Evolutionary conservation across 1,284 basidiomycete genomes (phyloP).

Genomic region (Moesziomyces sp.): DNA sequence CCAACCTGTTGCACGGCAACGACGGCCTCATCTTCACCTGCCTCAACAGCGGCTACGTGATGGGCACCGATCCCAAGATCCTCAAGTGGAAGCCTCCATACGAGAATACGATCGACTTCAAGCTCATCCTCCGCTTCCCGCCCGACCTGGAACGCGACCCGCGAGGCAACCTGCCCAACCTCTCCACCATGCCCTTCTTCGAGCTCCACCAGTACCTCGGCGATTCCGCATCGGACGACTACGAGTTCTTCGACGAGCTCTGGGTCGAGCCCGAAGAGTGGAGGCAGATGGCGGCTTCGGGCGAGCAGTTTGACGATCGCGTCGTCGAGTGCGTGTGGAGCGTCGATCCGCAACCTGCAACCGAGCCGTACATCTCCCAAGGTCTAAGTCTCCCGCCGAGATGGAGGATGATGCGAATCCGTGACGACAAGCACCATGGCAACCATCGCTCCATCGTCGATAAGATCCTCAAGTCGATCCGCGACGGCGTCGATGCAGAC

Average conservation of each 20-base stretch:
- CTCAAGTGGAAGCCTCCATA: slow-evolving; percentile 97
- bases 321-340: slow-evolving; percentile 92
- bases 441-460: slow-evolving; percentile 63
- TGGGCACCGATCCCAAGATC: slow-evolving; percentile 92
- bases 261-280: slow-evolving; percentile 89
- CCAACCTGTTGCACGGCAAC: slow-evolving; percentile 88
- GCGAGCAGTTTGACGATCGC: slow-evolving; percentile 90
- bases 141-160: slow-evolving; percentile 69
- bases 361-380: slow-evolving; percentile 31
- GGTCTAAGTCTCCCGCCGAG: slow-evolving; percentile 43
- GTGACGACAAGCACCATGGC: slow-evolving; percentile 64
- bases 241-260: slow-evolving; percentile 89
- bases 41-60: slow-evolving; percentile 82
- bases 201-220: slow-evolving; percentile 77
- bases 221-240: slow-evolving; percentile 67
- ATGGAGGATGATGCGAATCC: slow-evolving; percentile 64
- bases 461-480: slow-evolving; percentile 61
- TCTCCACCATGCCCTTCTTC: slow-evolving; percentile 85
- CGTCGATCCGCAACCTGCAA: slow-evolving; percentile 70
- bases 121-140: slow-evolving; percentile 90
- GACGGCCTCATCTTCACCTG: slow-evolving; percentile 98
- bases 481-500: slow-evolving; percentile 62
- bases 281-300: slow-evolving; percentile 86
- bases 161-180: slow-evolving; percentile 74
- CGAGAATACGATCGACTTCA: slow-evolving; percentile 98